Evolutionary conservation across 306 rosid genomes (phyloP), one percentile per base, ranked within the genome.

Genomic region (Hylodesmum podocarpum): DNA sequence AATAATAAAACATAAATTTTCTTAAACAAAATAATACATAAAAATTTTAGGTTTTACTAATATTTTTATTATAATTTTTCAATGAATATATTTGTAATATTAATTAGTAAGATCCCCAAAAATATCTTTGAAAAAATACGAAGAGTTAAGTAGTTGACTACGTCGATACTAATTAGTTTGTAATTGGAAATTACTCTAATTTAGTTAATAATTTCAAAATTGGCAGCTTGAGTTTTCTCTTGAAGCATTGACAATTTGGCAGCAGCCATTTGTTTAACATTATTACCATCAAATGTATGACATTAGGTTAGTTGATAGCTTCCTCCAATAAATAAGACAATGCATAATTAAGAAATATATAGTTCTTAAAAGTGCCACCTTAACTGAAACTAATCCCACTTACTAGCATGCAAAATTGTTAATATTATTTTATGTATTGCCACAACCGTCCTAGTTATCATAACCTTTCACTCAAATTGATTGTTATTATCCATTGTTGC

Each of bases 321-420:
- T 70, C 78, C 21, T 10, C 22, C 29, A 34, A 71, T 19, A 59
- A 34, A 58, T 12, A 25, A 25, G 31, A 55, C 36, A 69, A 6
- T 6, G n/a, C 22, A 27, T 2, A 37, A 51, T 50, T 51, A 50
- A n/a, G 14, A 15, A 22, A 24, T 0, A 10, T 0, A 39, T 11
- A 28, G 12, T 41, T 51, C 47, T 59, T 61, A 63, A 47, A 75
- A 9, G 53, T 46, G 50, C 28, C 79, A 29, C 58, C 41, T 68
- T 29, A 67, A 69, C 54, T 25, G 63, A 70, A 70, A 71, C 72
- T 28, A 63, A 36, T 63, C 65, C 66, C 59, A 72, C 68, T 79
- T 28, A 25, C 58, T 50, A 22, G 51, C 62, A 41, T 28, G 49
- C 25, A 72, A 63, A 28, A 8, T 47, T 33, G 4, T 70, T 22